Base-by-base conservation (phyloP, 2,329 filamentous ascomycete species). In the Hypoxylon sp. region DNA sequence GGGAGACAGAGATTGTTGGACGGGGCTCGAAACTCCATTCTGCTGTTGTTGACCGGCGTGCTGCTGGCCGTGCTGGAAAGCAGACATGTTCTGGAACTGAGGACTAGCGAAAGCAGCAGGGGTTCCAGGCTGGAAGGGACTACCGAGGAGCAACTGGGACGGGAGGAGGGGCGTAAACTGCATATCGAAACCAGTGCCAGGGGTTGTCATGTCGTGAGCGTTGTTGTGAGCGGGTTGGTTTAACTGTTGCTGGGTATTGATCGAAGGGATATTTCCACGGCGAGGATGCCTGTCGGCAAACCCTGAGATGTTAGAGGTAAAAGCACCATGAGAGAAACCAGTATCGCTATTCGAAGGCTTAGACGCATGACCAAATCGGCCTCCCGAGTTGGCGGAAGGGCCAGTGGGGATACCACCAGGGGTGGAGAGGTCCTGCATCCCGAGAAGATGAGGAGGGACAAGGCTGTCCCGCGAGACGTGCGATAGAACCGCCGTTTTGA, bases 111-210 rank as follows among this genome's bases (percentile, higher is more conserved):
- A 98, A 39, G 93, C 91, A 35, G 92, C 93, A 3, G 95, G 95
- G 4, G 93, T 97, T 46, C 94, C 96, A 13, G 96, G 94, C 82
- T 98, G 96, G 83, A 98, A 98, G 17, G 96, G 96, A 81, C 94
- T 98, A 52, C 96, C 96, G 55, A 98, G 91, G 26, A 99, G 89
- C 75, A 99, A 86, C 82, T 98, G 94, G 35, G 95, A 98, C 37
- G 96, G 96, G 39, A 99, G 89, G 73, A 99, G 87, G 72, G 96
- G 95, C 10, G 96, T 98, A 82, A 98, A 98, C 83, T 98, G 96
- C 95, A 98, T 98, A 78, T 98, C 96, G 78, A 94, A 97, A 47
- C 88, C 94, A 58, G 94, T 95, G 47, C 92, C 94, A 14, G 96
- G 94, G 24, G 92, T 95, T 73, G 92, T 86, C 88, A 97, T 89